Evolutionary conservation across 805 yeast species (phyloP).

Genomic region (Candida coquimbonensis): DNA sequence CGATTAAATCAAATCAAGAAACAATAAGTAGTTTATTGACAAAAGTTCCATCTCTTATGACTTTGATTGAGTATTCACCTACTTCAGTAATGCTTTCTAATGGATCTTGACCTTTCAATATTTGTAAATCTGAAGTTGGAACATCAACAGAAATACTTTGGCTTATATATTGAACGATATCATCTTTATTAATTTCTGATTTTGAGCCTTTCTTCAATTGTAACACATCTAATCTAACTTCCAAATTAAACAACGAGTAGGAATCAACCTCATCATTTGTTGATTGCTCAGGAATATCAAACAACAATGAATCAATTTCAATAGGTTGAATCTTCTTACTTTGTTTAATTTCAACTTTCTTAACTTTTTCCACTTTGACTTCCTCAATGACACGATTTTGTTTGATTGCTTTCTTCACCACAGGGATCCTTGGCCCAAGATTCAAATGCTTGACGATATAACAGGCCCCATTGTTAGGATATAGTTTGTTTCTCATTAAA

Average conservation of each 20-base stretch:
- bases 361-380: neutral
- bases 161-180: slow-evolving; percentile 9
- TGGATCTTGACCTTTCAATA: slow-evolving; percentile 1
- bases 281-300: slow-evolving; percentile 10
- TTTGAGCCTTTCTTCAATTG: slow-evolving; percentile 1
- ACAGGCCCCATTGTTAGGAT: slow-evolving; percentile 65
- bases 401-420: slow-evolving; percentile 16
- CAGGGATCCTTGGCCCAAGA: slow-evolving; percentile 22
- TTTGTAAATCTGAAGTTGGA: slow-evolving; percentile 13
- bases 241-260: slow-evolving; percentile 21
- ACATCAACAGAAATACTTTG: slow-evolving; percentile 10
- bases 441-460: slow-evolving; percentile 39
- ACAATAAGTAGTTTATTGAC: slow-evolving; percentile 15
- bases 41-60: slow-evolving; percentile 10
- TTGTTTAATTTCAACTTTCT: neutral
- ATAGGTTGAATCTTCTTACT: slow-evolving; percentile 10
- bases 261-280: slow-evolving; percentile 1
- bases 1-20: neutral
- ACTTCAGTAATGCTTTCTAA: slow-evolving; percentile 9
- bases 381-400: slow-evolving; percentile 3
- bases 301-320: slow-evolving; percentile 17
- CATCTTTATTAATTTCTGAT: slow-evolving; percentile 8
- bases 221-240: slow-evolving; percentile 11
- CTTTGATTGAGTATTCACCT: slow-evolving; percentile 17
- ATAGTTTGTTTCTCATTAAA: slow-evolving; percentile 73